Evolutionary conservation across 2,329 filamentous ascomycete species (phyloP), one percentile per base, ranked within the genome.

Genomic region (Fusarium transvaalense): DNA sequence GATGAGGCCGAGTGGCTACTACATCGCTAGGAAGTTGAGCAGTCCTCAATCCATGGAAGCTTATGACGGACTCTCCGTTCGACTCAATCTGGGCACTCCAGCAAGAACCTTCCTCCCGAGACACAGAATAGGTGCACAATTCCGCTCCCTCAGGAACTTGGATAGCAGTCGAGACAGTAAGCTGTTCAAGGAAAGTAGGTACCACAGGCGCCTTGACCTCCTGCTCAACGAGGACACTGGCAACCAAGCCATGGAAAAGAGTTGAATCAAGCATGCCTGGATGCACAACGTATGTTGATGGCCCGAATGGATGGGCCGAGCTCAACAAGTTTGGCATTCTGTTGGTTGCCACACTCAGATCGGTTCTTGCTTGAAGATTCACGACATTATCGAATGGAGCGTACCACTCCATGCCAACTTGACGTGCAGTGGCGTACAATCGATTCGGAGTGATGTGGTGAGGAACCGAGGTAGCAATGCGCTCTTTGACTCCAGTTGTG

Each of bases 221-320:
- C 15, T 56, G 34, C 14, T 56, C 53, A 15, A 56, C 34, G 6
- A 56, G 43, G 27, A 56, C 39, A 29, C 47, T 45, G 13, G 29
- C 45, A 10, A 58, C 42, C 25, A 58, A 19, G 8, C 53, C 53
- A n/a, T 56, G 53, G 21, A 39, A 56, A 19, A 56, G 27, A 6
- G 38, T 29, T 9, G 53, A 32, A 39, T 61, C 58, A 17, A 61
- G 37, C 25, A 56, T 45, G 34, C 58, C 55, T 21, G 58, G 58
- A 25, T 61, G 58, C 8, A 61, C 56, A 29, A 35, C 29, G 23
- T 61, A 56, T 12, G 46, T 38, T 4, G 35, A 27, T 19, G 37
- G 29, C 14, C 56, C 56, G 10, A 52, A 45, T 35, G 52, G 47
- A 38, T 51, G 47, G n/a, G 34, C 47, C 13, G 47, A 51, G 12